Conservation (phyloP, 164 flowering plant species). For the Santalum album region DNA sequence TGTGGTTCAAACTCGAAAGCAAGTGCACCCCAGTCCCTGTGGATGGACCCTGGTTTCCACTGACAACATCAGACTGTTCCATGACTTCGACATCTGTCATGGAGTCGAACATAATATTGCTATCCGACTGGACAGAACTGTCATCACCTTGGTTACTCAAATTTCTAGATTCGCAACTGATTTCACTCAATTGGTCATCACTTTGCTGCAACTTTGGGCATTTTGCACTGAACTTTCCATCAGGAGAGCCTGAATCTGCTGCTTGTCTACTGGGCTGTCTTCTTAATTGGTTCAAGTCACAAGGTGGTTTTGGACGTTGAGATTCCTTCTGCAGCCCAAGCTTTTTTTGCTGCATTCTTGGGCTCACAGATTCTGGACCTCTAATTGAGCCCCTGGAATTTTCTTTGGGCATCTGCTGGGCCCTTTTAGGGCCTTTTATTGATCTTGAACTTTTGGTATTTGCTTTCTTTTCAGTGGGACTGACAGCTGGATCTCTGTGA, state of each 20-base stretch:
- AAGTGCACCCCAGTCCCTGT: not conserved
- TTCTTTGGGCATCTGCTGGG: slow-evolving; percentile 40
- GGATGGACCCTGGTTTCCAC: not conserved
- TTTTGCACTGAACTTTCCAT: slow-evolving; percentile 45
- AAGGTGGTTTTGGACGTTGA: slow-evolving; percentile 43
- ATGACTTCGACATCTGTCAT: not conserved
- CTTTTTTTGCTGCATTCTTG: slow-evolving; percentile 65
- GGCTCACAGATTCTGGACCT: slow-evolving; percentile 56
- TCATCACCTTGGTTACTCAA: not conserved
- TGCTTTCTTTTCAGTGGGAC: slow-evolving; percentile 31
- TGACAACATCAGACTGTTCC: not conserved
- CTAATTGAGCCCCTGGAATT: slow-evolving; percentile 24
- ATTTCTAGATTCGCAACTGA: not conserved
- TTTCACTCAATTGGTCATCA: not conserved
- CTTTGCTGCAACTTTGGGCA: not conserved
- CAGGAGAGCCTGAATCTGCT: slow-evolving; percentile 52
- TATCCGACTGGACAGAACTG: not conserved
- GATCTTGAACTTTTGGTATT: slow-evolving; percentile 21
- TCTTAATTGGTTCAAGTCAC: slow-evolving; percentile 47
- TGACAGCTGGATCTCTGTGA: slow-evolving; percentile 19
- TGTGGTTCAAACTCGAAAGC: not conserved
- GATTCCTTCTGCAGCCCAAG: slow-evolving; percentile 55
- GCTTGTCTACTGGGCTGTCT: slow-evolving; percentile 34
- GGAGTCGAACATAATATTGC: not conserved
- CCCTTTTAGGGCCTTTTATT: slow-evolving; percentile 23